Evolutionary conservation across 495 filamentous ascomycete species (phyloP), one percentile per base, ranked within the genome.

Genomic region (Chaetomidium leptoderma): DNA sequence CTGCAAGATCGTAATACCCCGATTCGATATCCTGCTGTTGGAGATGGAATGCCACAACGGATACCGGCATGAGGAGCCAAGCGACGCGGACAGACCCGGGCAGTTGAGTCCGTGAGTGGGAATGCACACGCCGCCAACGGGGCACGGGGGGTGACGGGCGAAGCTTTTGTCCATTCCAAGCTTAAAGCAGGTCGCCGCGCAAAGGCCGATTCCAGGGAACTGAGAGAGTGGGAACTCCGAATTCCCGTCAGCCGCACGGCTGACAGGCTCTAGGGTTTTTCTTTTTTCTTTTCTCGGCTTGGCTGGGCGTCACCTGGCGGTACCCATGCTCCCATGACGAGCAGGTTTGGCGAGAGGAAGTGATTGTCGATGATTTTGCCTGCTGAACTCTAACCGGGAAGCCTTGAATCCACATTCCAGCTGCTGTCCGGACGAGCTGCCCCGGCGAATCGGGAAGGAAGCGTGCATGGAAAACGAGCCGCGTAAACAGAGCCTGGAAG

Each of bases 371-470:
- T 19, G 27, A 32, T 48, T 32, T 35, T 19, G 3, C 19, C 27
- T 11, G 8, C 6, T 17, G 16, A n/a, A n/a, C n/a, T n/a, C n/a
- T n/a, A n/a, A n/a, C n/a, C n/a, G 19, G 42, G 42, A 14, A 11
- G 16, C 5, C 21, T 10, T 26, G 42, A 44, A 13, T 44, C 42
- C 42, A 11, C 32, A 50, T 36, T 50, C 32, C 47, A 50, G 32
- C 29, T n/a, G n/a, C 11, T 26, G 30, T 11, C 49, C 32, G 16
- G 17, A 37, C 24, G 49, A 24, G 13, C 6, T 6, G 21, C 29
- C 6, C 33, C 17, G 23, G 35, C 49, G 49, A 52, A 52, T 52
- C 49, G 49, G 49, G 30, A 50, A 23, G 47, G 47, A 35, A 50
- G 47, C 29, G 47, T 48, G 30, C 30, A 50, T 35, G 10, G 6